Conservation (phyloP, 352 stramenopile genomes). For the Thalassiosira pacifica region DNA sequence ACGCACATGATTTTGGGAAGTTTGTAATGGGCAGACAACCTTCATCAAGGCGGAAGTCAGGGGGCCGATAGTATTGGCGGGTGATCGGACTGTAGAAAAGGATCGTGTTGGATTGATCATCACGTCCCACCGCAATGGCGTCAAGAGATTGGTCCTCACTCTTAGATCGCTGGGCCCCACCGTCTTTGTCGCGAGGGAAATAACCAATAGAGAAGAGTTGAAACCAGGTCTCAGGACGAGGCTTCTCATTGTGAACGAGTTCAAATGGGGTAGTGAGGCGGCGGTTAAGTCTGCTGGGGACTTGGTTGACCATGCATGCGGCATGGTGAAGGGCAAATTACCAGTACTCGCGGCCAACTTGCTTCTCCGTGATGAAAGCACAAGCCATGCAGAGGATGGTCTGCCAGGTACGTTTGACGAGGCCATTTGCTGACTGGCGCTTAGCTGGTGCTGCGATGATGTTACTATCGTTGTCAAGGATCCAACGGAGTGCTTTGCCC, state of each 20-base stretch:
- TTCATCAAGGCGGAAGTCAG: background rate
- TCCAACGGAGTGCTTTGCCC: background rate
- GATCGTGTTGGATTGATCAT: background rate
- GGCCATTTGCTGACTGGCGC: background rate
- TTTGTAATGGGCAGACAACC: background rate
- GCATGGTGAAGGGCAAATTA: conserved; percentile 9
- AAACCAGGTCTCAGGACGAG: conserved; percentile 9
- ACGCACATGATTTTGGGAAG: background rate
- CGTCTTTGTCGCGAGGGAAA: background rate
- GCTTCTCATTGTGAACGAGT: background rate
- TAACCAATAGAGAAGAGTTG: conserved; percentile 21
- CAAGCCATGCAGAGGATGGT: background rate
- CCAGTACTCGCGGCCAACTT: background rate
- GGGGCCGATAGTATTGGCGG: background rate
- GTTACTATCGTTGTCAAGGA: background rate
- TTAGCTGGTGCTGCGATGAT: background rate
- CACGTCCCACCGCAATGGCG: conserved; percentile 6
- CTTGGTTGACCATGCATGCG: conserved; percentile 8
- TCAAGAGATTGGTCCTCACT: conserved; percentile 3
- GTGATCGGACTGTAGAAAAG: conserved; percentile 14
- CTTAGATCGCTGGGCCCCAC: background rate
- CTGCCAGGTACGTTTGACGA: background rate
- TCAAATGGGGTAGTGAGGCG: conserved; percentile 18
- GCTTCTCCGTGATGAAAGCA: background rate
- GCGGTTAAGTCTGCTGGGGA: background rate